phyloP scores from a whole-genome alignment of 345 rosid species.

The Laguncularia racemosa region DNA sequence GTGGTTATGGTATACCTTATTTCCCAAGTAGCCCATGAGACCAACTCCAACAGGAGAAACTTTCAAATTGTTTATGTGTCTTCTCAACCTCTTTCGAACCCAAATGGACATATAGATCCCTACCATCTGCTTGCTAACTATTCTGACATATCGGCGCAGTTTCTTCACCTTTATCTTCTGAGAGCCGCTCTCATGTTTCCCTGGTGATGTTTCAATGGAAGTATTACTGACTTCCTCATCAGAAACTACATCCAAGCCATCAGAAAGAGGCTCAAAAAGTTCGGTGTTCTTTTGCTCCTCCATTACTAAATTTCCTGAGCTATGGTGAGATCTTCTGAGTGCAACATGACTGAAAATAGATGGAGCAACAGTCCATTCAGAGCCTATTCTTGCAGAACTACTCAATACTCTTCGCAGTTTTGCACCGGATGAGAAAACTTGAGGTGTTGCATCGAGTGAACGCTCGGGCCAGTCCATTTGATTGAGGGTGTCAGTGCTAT shows the following conservation, averaged over 20 bases:
- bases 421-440: conserved; percentile 40
- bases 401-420: conserved; percentile 68
- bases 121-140: conserved; percentile 98
- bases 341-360: conserved; percentile 24
- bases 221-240: conserved; percentile 44
- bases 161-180: conserved; percentile 18
- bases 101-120: conserved; percentile 92
- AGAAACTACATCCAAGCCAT: conserved; percentile 26
- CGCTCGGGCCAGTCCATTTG: conserved; percentile 82
- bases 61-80: conserved; percentile 78
- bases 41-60: conserved; percentile 99
- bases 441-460: conserved; percentile 69
- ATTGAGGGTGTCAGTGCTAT: conserved; percentile 27
- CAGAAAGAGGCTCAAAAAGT: conserved; percentile 29
- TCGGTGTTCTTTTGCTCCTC: conserved; percentile 34
- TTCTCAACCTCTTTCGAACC: conserved; percentile 80
- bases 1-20: conserved; percentile 56
- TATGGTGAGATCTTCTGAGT: conserved; percentile 61
- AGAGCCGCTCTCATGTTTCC: conserved; percentile 13
- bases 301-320: conserved; percentile 53
- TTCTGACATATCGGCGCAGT: conserved; percentile 53
- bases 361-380: conserved; percentile 34
- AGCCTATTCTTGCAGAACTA: conserved; percentile 64
- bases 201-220: conserved; percentile 25
- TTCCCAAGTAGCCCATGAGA: conserved; percentile 98